Conservation (phyloP, 257 asterid genomes). For the Fraxinus quadrangulata region DNA sequence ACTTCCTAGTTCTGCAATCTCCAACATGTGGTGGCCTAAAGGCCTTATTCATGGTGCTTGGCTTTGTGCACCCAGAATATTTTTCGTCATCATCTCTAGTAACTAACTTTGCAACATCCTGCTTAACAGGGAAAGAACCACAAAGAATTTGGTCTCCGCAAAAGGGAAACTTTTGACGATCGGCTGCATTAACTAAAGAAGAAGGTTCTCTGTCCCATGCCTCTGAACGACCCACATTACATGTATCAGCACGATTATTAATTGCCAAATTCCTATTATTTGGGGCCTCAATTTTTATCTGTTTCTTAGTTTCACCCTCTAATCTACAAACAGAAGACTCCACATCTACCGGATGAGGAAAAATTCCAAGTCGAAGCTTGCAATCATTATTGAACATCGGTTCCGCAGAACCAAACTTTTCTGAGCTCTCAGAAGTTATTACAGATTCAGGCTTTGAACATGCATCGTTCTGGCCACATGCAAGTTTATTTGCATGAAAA, state of each 20-base stretch:
- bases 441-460: constrained; percentile 68
- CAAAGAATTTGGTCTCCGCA: constrained; percentile 46
- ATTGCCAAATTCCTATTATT: constrained; percentile 55
- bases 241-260: constrained; percentile 38
- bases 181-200: constrained; percentile 55
- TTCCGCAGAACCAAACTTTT: constrained; percentile 55
- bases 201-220: constrained; percentile 55
- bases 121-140: constrained; percentile 47
- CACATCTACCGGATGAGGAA: constrained; percentile 44
- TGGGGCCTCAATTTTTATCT: constrained; percentile 41
- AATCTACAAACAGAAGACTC: constrained; percentile 54
- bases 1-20: constrained; percentile 53
- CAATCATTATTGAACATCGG: constrained; percentile 55
- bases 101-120: constrained; percentile 74
- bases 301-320: constrained; percentile 53
- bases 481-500: constrained; percentile 38
- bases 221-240: constrained; percentile 38
- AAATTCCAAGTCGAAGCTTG: constrained; percentile 62
- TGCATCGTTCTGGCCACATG: constrained; percentile 46
- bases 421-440: constrained; percentile 66
- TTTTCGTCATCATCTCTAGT: constrained; percentile 86
- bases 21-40: constrained; percentile 47
- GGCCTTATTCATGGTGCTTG: constrained; percentile 57
- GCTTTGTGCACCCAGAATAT: constrained; percentile 61
- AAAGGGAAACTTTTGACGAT: constrained; percentile 60